Evolutionary conservation across 106 monocot species (phyloP).

Genomic region (Cymbidium sinense): DNA sequence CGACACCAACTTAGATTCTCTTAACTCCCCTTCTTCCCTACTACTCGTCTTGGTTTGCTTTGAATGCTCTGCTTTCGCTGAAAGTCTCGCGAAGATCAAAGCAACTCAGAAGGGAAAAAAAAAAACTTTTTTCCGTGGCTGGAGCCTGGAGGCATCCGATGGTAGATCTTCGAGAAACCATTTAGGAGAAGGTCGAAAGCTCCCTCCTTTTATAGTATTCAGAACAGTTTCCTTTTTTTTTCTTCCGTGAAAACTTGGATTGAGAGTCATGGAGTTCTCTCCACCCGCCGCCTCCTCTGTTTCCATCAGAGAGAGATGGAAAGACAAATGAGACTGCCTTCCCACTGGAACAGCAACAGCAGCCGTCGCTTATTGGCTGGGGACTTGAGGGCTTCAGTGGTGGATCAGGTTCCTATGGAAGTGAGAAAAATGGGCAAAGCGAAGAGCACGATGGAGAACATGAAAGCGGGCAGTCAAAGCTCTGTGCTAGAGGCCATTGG

Average conservation of each 20-base stretch:
- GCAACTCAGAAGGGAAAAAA: background rate
- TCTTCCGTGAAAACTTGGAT: background rate
- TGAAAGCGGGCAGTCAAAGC: conserved; percentile 38
- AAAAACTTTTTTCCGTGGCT: background rate
- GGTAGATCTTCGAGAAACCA: background rate
- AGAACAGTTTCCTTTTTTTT: background rate
- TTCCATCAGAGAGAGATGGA: background rate
- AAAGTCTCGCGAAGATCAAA: background rate
- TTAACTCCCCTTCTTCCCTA: background rate
- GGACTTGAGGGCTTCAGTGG: conserved; percentile 1
- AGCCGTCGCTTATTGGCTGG: background rate
- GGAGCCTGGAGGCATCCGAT: background rate
- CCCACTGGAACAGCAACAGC: background rate
- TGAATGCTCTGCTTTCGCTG: background rate
- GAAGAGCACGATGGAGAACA: background rate
- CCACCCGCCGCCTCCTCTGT: conserved; percentile 20
- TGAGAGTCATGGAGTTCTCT: conserved; percentile 11
- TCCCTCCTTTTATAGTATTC: background rate
- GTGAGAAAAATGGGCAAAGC: conserved; percentile 4
- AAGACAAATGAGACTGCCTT: background rate
- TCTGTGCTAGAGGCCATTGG: conserved; percentile 67
- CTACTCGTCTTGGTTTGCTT: background rate
- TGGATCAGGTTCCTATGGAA: background rate
- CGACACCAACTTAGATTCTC: background rate
- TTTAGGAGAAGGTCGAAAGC: background rate